Conservation (phyloP, 140 eudicot species). For the Oenanthe javanica region DNA sequence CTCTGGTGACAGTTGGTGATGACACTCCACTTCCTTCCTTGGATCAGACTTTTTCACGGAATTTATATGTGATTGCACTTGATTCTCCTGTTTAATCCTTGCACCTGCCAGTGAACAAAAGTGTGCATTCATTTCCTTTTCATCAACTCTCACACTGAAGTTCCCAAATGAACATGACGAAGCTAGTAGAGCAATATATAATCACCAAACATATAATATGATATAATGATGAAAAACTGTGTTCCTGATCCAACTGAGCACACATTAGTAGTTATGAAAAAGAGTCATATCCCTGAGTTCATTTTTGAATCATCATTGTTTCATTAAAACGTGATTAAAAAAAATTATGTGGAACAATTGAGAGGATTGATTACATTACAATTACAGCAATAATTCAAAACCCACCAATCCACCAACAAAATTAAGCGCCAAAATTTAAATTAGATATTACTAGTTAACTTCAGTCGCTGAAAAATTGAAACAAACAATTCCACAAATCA, state of each 20-base stretch:
- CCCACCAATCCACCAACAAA: not conserved
- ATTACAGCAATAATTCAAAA: not conserved
- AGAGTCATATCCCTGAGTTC: no score
- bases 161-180: not conserved
- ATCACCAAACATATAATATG: not conserved
- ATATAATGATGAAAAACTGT: not conserved
- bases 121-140: not conserved
- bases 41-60: not conserved
- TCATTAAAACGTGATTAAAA: no score
- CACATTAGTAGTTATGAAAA: no score
- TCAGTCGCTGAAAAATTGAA: not conserved
- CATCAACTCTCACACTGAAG: no score
- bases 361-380: no score
- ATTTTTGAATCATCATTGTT: no score
- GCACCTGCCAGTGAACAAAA: not conserved
- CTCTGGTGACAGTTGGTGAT: constrained; percentile 4
- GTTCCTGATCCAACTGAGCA: not conserved
- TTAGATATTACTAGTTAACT: not conserved
- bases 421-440: not conserved
- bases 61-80: not conserved
- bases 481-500: not conserved
- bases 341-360: no score
- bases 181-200: not conserved
- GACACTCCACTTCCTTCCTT: constrained; percentile 6
- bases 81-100: not conserved